Evolutionary conservation across 2,329 filamentous ascomycete genomes (phyloP).

Genomic region (Neofusicoccum parvum): DNA sequence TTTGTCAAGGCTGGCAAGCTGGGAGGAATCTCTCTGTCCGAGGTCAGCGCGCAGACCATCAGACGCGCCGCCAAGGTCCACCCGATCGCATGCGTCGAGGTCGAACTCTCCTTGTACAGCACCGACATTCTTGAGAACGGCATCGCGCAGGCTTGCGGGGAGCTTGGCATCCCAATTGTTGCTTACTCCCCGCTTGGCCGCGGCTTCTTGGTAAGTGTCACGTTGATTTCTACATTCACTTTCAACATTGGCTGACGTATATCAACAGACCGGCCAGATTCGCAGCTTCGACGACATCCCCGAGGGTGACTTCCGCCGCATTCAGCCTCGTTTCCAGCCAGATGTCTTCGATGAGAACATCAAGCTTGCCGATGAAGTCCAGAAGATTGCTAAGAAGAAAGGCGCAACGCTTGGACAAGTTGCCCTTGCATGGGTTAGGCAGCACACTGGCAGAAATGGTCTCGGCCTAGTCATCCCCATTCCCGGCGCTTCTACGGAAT

Average conservation of each 20-base stretch:
- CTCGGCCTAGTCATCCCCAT: conserved; percentile 66
- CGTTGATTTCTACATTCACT: too few relatives aligned
- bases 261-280: conserved; percentile 37
- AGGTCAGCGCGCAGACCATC: conserved; percentile 50
- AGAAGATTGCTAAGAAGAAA: conserved; percentile 62
- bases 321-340: conserved; percentile 62
- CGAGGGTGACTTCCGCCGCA: conserved; percentile 50
- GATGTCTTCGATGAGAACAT: conserved; percentile 68
- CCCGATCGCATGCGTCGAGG: conserved; percentile 61
- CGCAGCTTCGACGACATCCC: conserved; percentile 59
- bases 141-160: conserved; percentile 57
- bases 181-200: conserved; percentile 70
- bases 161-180: conserved; percentile 70
- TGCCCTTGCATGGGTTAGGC: conserved; percentile 64
- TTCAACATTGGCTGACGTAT: background rate
- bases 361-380: conserved; percentile 61
- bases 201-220: conserved; percentile 48
- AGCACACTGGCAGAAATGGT: conserved; percentile 52
- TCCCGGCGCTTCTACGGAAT: conserved; percentile 62
- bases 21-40: conserved; percentile 50
- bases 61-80: conserved; percentile 54
- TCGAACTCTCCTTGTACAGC: conserved; percentile 61
- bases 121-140: conserved; percentile 62
- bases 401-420: conserved; percentile 63
- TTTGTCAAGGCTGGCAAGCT: conserved; percentile 45